These are phyloP conservation scores for Vitis hybrid DNA, from an alignment of 177 flowering plant genomes.

Conservation along the genomic window DNA sequence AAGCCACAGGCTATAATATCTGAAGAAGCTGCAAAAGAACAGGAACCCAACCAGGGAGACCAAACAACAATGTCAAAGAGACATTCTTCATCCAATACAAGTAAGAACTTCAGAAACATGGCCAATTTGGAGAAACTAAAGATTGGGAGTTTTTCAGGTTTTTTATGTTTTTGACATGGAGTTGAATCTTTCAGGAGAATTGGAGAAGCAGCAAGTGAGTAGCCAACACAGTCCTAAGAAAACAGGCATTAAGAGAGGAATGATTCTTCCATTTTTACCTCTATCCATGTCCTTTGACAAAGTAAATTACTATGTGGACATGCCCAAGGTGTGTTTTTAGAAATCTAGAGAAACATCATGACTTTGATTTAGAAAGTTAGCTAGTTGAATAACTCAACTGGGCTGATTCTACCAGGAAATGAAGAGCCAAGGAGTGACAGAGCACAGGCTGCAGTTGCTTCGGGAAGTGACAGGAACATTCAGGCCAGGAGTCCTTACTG, in stretches of 20 bases:
- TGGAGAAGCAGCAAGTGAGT: conserved; percentile 52
- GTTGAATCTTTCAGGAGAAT: conserved; percentile 48
- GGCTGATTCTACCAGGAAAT: conserved; percentile 55
- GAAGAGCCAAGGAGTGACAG: conserved; percentile 79
- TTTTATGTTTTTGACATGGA: conserved; percentile 5
- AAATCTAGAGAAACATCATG: no score
- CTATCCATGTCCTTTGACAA: conserved; percentile 75
- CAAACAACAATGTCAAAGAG: conserved; percentile 43
- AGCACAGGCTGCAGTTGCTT: conserved; percentile 75
- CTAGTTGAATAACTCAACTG: not conserved
- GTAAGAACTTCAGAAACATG: conserved; percentile 30
- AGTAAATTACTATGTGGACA: conserved; percentile 80
- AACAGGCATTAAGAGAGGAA: conserved; percentile 62
- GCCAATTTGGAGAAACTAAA: not conserved
- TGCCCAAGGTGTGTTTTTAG: conserved; percentile 60
- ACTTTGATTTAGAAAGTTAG: no score
- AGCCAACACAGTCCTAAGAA: conserved; percentile 38
- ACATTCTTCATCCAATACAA: conserved; percentile 39
- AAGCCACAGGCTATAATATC: conserved; percentile 72
- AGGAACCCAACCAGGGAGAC: conserved; percentile 45
- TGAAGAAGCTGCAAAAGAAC: conserved; percentile 60
- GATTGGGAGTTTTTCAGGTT: not conserved
- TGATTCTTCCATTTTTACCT: conserved; percentile 87
- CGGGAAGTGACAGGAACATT: conserved; percentile 78
- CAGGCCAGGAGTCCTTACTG: conserved; percentile 90